Evolutionary conservation across 2,329 filamentous ascomycete species (phyloP), one percentile per base, ranked within the genome.

Genomic region (Coniochaeta ligniaria): DNA sequence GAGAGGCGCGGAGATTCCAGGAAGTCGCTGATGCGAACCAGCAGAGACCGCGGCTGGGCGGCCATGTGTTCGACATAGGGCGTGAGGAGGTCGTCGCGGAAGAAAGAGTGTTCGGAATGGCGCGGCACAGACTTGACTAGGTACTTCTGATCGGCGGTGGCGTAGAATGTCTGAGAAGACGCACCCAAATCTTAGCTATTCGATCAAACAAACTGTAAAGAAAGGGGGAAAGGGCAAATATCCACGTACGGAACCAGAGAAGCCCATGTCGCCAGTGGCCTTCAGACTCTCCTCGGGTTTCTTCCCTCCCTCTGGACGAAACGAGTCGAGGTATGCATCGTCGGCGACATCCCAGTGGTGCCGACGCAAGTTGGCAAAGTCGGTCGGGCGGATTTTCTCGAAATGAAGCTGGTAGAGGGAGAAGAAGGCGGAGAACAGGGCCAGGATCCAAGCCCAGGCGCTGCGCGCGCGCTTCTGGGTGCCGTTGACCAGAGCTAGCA

Each of bases 11-110:
- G 78, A 0, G 81, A 79, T 58, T 83, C 80, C 0, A 91, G 76
- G 61, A 91, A 84, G 70, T 92, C 87, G 26, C 85, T 89, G 66
- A 92, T 91, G 58, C 87, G 84, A 6, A 90, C 83, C 1, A 92
- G 78, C 0, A 91, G 74, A 3, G 86, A 89, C 31, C 77, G 74
- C 0, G 82, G 81, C 54, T 89, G 78, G 0, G 73, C 65, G 5
- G 76, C 76, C 85, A 91, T 89, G 72, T 91, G 83, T 4, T 80
- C 74, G 22, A 80, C 77, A 69, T 92, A 92, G 0, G 84, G 83
- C 0, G 79, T 75, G n/a, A 90, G 74, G 22, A 91, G 76, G 57
- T 90, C 86, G 24, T 85, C 74, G 20, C 82, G 80, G 74, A 91
- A 91, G 74, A 90, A 91, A 1, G 81, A 78, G 68, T 91, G 81